A percentile compares a stretch with the other conserved stretches of the same genome.
Evolutionary conservation across 2,329 filamentous ascomycete species (phyloP).

Genomic region (Aspergillus persii): DNA sequence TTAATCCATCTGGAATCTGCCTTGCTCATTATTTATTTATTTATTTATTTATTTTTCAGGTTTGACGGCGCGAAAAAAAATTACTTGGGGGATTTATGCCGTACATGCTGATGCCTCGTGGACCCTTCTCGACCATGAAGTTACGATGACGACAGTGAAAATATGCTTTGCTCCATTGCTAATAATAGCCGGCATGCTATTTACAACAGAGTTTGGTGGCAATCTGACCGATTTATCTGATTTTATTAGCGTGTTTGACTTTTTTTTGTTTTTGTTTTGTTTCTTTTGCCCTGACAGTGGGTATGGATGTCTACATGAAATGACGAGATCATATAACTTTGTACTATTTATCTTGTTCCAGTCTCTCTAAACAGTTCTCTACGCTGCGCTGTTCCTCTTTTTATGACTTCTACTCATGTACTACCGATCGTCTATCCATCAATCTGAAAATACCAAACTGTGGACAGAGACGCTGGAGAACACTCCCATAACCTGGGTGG

Average conservation of each 20-base stretch:
- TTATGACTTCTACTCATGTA: no score
- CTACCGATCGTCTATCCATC: no score
- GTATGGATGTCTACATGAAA: conserved; percentile 3
- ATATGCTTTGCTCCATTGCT: not conserved
- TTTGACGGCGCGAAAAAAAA: not conserved
- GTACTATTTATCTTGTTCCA: not conserved
- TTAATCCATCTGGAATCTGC: not conserved
- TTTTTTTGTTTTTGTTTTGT: not conserved
- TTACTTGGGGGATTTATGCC: not conserved
- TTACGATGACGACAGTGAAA: not conserved
- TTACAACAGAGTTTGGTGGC: not conserved
- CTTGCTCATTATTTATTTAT: no score
- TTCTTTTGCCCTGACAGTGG: not conserved
- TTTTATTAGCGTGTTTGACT: not conserved
- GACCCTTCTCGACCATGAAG: not conserved
- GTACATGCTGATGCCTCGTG: not conserved
- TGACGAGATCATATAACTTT: not conserved
- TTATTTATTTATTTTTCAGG: no score
- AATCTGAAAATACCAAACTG: no score
- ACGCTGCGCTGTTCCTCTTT: not conserved
- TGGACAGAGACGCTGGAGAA: no score
- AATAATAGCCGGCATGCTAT: not conserved
- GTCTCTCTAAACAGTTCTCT: no score
- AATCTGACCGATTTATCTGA: not conserved
- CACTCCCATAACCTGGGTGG: no score